phyloP scores from a whole-genome alignment of 1,139 yeast species.

The Pichia cactophila region DNA sequence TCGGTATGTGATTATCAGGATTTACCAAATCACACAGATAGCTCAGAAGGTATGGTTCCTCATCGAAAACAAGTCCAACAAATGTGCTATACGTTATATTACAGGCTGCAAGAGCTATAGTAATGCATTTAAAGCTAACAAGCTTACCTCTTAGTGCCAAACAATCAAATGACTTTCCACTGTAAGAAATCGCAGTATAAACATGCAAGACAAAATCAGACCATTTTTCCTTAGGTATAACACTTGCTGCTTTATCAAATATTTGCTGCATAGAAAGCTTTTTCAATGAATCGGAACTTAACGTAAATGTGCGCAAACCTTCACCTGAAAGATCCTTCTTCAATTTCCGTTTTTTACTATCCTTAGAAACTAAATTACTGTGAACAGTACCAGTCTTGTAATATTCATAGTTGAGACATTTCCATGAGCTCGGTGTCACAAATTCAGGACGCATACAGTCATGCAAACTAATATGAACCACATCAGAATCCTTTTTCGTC shows the following conservation, averaged over 20 bases:
- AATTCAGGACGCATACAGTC: conserved; percentile 45
- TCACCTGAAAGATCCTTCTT: conserved; percentile 26
- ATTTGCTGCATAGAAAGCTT: conserved; percentile 54
- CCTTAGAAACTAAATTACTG: neutral
- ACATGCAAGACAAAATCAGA: conserved; percentile 57
- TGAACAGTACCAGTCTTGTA: conserved; percentile 30
- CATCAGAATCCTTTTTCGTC: conserved; percentile 9
- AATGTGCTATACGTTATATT: conserved; percentile 47
- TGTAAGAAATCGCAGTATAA: conserved; percentile 66
- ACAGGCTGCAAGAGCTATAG: conserved; percentile 51
- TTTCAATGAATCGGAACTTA: conserved; percentile 43
- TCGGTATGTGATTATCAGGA: conserved; percentile 44
- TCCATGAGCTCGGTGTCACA: conserved; percentile 52
- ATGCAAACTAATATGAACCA: conserved; percentile 41
- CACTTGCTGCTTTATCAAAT: conserved; percentile 50
- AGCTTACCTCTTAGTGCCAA: conserved; percentile 51
- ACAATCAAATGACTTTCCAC: conserved; percentile 44
- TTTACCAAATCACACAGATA: conserved; percentile 66
- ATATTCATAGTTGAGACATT: conserved; percentile 46
- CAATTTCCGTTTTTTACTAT: conserved; percentile 22
- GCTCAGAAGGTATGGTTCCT: conserved; percentile 68
- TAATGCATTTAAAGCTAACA: conserved; percentile 55
- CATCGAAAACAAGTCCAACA: conserved; percentile 59
- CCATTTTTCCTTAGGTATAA: conserved; percentile 59
- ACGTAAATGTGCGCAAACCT: conserved; percentile 39